Evolutionary conservation across 805 yeast genomes (phyloP).

Genomic region (Clavispora carvajalis): DNA sequence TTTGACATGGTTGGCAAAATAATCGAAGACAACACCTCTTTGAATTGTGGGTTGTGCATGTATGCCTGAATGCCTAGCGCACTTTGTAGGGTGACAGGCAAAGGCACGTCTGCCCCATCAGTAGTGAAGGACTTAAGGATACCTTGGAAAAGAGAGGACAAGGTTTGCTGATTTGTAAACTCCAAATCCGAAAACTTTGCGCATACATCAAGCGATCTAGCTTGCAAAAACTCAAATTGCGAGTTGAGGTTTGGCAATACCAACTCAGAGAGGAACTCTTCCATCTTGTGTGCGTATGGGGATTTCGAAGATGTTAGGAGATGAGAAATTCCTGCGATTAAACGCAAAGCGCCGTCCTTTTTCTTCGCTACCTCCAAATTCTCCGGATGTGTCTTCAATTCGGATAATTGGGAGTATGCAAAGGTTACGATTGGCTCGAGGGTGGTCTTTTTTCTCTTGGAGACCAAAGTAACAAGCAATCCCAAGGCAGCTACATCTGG

Average conservation of each 20-base stretch:
- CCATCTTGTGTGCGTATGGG: conserved; percentile 60
- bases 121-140: conserved; percentile 27
- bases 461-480: conserved; percentile 65
- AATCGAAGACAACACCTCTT: conserved; percentile 59
- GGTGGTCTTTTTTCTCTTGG: conserved; percentile 57
- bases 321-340: conserved; percentile 68
- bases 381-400: conserved; percentile 27
- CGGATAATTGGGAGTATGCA: conserved; percentile 44
- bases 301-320: conserved; percentile 51
- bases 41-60: conserved; percentile 58
- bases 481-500: conserved; percentile 80
- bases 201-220: conserved; percentile 65
- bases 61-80: conserved; percentile 83
- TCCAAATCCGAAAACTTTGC: conserved; percentile 60
- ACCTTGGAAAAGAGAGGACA: conserved; percentile 27
- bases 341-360: conserved; percentile 74
- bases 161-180: conserved; percentile 31
- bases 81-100: conserved; percentile 79
- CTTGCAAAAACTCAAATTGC: conserved; percentile 61
- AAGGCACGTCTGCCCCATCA: conserved; percentile 24
- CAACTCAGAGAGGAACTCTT: conserved; percentile 53
- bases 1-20: conserved; percentile 81
- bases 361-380: conserved; percentile 48
- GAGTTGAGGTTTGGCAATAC: conserved; percentile 71
- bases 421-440: conserved; percentile 58